Conservation (phyloP, 495 filamentous ascomycete genomes). For the Cudoniella acicularis region DNA sequence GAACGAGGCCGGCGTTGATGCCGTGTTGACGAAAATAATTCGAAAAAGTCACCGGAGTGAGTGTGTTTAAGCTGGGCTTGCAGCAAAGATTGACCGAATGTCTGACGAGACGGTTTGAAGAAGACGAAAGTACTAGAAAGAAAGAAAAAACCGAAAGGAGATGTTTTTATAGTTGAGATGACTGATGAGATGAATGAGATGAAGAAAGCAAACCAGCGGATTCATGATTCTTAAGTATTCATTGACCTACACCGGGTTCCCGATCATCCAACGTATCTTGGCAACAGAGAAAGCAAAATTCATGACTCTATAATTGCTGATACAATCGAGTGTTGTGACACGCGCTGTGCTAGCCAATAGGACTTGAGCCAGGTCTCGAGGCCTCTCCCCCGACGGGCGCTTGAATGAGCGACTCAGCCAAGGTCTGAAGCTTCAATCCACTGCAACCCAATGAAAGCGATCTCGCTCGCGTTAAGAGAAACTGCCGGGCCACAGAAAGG, state of each 20-base stretch:
- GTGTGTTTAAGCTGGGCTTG: constrained; percentile 19
- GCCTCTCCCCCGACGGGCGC: constrained; percentile 16
- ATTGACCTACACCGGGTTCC: background rate
- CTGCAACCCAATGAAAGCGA: constrained; percentile 6
- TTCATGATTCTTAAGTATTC: constrained; percentile 24
- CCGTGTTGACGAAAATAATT: constrained; percentile 10
- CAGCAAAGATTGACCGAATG: constrained; percentile 23
- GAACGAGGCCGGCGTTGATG: background rate
- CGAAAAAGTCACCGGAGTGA: background rate
- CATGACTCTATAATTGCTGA: constrained; percentile 28
- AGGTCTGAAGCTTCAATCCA: constrained; percentile 1
- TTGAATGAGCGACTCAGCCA: constrained; percentile 17
- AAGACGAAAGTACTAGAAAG: constrained; percentile 6
- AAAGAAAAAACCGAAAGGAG: constrained; percentile 8
- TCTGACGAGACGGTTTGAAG: constrained; percentile 26
- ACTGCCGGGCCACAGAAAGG: constrained; percentile 16
- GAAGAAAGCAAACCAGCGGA: constrained; percentile 18
- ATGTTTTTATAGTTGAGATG: constrained; percentile 14
- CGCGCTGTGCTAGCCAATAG: constrained; percentile 25
- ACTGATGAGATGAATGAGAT: constrained; percentile 20
- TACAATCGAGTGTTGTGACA: constrained; percentile 23
- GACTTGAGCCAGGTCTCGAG: background rate
- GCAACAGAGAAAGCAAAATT: constrained; percentile 1
- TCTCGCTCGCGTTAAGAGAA: constrained; percentile 19
- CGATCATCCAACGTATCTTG: constrained; percentile 8